Percentiles rank a stretch among this genome's conserved stretches.
Conservation (phyloP, 345 rosid genomes). For the Citrus sinensis region DVS_A1.0 CM039162.1:2456501-2457000, state of each 20-base stretch:
- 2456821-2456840: background rate
- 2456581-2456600: too few species aligned
- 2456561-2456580: too few species aligned
- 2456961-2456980: slow-evolving; percentile 15
- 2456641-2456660: too few species aligned
- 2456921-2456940: slow-evolving; percentile 9
- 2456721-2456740: too few species aligned
- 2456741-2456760: background rate
- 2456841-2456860: slow-evolving; percentile 3
- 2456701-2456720: too few species aligned
- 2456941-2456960: slow-evolving; percentile 23
- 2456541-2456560: too few species aligned
- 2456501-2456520: too few species aligned
- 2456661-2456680: background rate
- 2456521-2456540: too few species aligned
- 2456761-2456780: background rate
- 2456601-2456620: too few species aligned
- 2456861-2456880: slow-evolving; percentile 10
- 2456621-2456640: too few species aligned
- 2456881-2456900: slow-evolving; percentile 3
- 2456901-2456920: background rate
- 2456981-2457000: background rate
- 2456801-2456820: background rate
- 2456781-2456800: background rate
- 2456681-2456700: too few species aligned